These are phyloP conservation scores for Hyparrhenia diplandra DNA, from an alignment of 176 grass and related monocot genomes.

Conservation along the genomic window DNA sequence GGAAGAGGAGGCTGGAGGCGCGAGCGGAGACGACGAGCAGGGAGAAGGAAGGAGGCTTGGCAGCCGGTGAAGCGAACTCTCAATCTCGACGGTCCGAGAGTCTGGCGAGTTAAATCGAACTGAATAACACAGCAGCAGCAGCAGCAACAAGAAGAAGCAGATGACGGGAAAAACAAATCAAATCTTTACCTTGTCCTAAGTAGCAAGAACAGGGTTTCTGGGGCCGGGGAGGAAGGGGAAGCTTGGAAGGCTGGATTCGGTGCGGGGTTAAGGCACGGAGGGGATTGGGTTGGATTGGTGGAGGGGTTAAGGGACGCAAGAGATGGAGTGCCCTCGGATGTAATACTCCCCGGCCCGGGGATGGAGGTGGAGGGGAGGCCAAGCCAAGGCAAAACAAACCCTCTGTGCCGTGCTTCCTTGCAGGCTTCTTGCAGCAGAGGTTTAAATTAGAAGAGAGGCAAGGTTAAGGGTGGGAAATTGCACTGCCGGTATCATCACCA, in stretches of 20 bases:
- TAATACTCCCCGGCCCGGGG: not conserved
- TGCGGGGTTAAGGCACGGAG: conserved; percentile 53
- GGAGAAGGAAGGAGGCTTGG: not conserved
- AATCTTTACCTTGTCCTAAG: conserved; percentile 43
- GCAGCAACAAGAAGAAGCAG: not conserved
- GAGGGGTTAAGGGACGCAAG: conserved; percentile 50
- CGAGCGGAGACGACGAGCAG: not conserved
- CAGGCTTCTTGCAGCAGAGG: not conserved
- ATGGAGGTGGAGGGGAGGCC: conserved; percentile 41
- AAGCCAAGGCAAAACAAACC: conserved; percentile 32
- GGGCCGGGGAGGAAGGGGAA: conserved; percentile 19
- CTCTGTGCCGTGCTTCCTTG: not conserved
- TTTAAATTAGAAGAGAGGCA: conserved; percentile 61
- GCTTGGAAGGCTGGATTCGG: conserved; percentile 68
- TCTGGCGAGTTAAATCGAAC: not conserved
- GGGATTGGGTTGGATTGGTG: conserved; percentile 20
- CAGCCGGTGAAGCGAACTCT: not conserved
- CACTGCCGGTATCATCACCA: not conserved
- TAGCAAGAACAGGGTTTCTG: conserved; percentile 9
- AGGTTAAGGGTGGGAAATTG: conserved; percentile 22
- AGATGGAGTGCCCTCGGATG: conserved; percentile 46
- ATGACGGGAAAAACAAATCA: not conserved
- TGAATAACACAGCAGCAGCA: not conserved
- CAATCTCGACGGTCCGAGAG: not conserved
- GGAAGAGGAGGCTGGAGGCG: conserved; percentile 9